phyloP scores from a whole-genome alignment of 2,329 filamentous ascomycete genomes.

The Hymenoscyphus fraxineus region DNA sequence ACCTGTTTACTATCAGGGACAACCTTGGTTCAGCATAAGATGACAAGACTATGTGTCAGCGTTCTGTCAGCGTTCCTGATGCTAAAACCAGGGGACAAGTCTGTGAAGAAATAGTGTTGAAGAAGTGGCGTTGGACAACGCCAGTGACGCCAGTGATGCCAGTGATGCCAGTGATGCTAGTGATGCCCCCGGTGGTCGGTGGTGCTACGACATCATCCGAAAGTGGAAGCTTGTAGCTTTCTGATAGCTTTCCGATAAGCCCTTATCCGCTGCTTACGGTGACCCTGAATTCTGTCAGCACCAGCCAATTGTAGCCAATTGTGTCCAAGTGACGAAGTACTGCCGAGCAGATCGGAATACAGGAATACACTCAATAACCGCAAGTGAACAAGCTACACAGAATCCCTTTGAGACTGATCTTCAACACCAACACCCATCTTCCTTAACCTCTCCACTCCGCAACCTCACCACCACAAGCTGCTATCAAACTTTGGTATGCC shows the following conservation, averaged over 20 bases:
- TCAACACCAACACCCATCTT: not conserved
- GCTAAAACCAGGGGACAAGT: not conserved
- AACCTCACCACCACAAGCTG: not conserved
- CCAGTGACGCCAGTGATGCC: too few relatives aligned
- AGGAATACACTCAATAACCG: not conserved
- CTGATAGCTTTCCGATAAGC: not conserved
- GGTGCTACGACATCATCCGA: not conserved
- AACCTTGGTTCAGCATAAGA: not conserved
- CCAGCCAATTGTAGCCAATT: not conserved
- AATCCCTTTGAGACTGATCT: not conserved
- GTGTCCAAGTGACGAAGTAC: not conserved
- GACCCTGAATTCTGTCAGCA: not conserved
- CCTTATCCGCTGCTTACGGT: not conserved
- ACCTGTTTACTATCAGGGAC: not conserved
- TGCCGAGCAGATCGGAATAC: not conserved
- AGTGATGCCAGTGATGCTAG: too few relatives aligned
- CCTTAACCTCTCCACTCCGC: not conserved
- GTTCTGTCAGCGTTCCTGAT: not conserved
- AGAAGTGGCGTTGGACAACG: not conserved
- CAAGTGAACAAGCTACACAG: not conserved
- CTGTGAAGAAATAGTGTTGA: not conserved
- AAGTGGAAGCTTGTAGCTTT: not conserved
- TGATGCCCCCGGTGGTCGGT: too few relatives aligned
- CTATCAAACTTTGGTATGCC: slow-evolving; percentile 9
- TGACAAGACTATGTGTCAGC: not conserved